Evolutionary conservation across 2,329 filamentous ascomycete species (phyloP).

Genomic region (Sclerotinia nivalis): DNA sequence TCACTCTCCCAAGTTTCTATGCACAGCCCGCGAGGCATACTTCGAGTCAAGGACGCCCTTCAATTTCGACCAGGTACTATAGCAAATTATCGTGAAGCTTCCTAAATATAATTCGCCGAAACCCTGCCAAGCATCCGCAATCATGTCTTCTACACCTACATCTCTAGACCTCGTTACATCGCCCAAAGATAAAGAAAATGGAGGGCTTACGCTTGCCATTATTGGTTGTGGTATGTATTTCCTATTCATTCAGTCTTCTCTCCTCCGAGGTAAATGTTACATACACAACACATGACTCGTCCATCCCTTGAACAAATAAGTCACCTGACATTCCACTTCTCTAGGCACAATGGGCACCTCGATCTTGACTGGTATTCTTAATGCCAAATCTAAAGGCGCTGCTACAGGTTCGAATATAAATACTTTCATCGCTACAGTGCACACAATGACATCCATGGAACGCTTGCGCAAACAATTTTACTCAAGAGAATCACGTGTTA

Average conservation of each 20-base stretch:
- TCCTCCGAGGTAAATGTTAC: neutral
- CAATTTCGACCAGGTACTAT: neutral
- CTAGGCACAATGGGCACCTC: conserved; percentile 37
- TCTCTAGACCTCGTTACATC: neutral
- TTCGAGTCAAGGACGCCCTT: neutral
- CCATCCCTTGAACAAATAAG: neutral
- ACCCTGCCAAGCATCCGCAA: neutral
- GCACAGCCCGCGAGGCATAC: neutral
- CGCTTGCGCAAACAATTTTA: conserved; percentile 42
- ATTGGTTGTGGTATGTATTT: conserved; percentile 14
- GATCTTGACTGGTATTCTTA: conserved; percentile 36
- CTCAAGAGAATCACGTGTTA: conserved; percentile 33
- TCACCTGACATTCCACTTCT: neutral
- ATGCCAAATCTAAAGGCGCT: conserved; percentile 27
- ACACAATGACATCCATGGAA: conserved; percentile 43
- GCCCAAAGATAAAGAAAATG: conserved; percentile 1
- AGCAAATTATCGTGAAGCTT: neutral
- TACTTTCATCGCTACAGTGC: conserved; percentile 48
- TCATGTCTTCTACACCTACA: conserved; percentile 8
- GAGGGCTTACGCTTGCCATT: conserved; percentile 15
- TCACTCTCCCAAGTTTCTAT: neutral
- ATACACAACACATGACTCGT: neutral
- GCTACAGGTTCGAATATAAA: conserved; percentile 29
- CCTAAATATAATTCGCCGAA: neutral
- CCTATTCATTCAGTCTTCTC: neutral